Evolutionary conservation across 2,329 filamentous ascomycete genomes (phyloP), one percentile per base, ranked within the genome.

Genomic region (Pleoardoris graminearum): DNA sequence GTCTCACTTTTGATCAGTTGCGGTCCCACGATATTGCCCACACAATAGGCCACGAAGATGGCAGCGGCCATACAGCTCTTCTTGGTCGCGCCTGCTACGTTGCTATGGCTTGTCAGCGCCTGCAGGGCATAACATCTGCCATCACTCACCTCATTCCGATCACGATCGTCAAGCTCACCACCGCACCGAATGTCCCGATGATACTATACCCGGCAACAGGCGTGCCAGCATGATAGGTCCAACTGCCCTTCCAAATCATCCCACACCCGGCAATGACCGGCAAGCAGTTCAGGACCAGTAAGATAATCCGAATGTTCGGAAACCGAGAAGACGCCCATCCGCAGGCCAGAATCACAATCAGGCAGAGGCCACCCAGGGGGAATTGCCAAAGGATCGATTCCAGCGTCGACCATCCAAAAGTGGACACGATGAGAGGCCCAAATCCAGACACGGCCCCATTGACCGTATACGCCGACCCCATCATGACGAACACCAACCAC

Each of bases 51-150:
- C 0, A 89, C 86, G 57, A 91, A 91, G 1, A 89, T 86, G 0
- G 85, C 85, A 0, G 85, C 85, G 0, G 88, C 86, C 79, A 88
- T 90, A 62, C 88, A 85, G 57, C 85, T 88, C 77, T 91, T 91
- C 75, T 91, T 91, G 0, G 88, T 91, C 21, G 88, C 82, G 14
- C 89, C 88, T 0, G 88, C 87, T 0, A 91, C 86, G 58, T 91
- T 91, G 10, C 83, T 48, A 25, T n/a, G 5, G 39, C 17, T 19
- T 11, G 17, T 39, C 36, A 48, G 46, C 19, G n/a, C 17, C 12
- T 19, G 23, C 23, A 21, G 3, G 12, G 3, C 3, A 10, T n/a
- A 10, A 17, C 27, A 12, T 12, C 19, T 22, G 16, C 25, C 3
- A 14, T 27, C 25, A 14, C 46, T n/a, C 23, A 48, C 46, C 46